Evolutionary conservation across 768 basidiomycete species (phyloP).

Genomic region (Leccinum sublutescens): DNA sequence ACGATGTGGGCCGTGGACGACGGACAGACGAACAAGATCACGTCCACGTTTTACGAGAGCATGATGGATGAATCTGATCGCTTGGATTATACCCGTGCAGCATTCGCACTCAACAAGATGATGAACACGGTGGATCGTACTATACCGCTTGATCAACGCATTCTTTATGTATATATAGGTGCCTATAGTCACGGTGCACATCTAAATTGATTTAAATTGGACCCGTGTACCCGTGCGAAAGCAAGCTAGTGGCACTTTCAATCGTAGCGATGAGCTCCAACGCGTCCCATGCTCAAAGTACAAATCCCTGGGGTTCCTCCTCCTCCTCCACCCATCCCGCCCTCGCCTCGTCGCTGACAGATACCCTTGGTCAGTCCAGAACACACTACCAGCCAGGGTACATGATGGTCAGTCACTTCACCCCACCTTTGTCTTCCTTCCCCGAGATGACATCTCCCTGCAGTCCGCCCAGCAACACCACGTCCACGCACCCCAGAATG

Average conservation of each 20-base stretch:
- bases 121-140: no score
- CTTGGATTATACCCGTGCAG: no score
- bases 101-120: no score
- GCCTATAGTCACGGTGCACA: no score
- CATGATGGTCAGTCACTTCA: slow-evolving; percentile 57
- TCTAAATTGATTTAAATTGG: no score
- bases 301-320: slow-evolving; percentile 52
- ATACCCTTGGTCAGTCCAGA: slow-evolving; percentile 67
- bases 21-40: no score
- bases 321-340: slow-evolving; percentile 40
- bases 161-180: no score
- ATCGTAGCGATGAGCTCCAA: slow-evolving; percentile 26
- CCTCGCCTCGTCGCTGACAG: slow-evolving; percentile 55
- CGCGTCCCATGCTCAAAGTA: slow-evolving; percentile 41
- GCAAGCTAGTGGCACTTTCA: background rate
- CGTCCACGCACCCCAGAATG: slow-evolving; percentile 52
- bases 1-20: no score
- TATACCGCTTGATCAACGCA: no score
- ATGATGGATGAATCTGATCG: no score
- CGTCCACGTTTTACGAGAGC: no score
- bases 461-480: slow-evolving; percentile 65
- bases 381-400: slow-evolving; percentile 82
- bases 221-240: slow-evolving; percentile 9
- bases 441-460: background rate
- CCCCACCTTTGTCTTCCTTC: background rate